Percentiles rank a stretch among this genome's conserved stretches.
These are phyloP conservation scores for Fistulifera solaris DNA, from an alignment of 108 stramenopile species.

Conservation along the genomic window DNA sequence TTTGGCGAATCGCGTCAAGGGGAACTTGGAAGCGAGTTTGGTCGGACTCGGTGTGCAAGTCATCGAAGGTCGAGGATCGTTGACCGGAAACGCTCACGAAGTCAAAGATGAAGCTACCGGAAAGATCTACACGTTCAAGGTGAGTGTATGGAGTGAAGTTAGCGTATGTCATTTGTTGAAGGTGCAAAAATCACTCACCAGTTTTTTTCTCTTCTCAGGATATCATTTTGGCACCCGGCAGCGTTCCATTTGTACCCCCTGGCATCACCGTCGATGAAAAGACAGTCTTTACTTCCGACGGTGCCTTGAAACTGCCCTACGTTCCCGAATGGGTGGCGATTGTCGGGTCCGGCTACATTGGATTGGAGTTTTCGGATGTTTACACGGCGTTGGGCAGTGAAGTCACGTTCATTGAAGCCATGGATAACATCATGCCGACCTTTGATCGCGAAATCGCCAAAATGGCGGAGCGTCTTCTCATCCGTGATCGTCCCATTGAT, in stretches of 20 bases:
- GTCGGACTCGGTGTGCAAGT: conserved; percentile 84
- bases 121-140: conserved; percentile 85
- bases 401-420: conserved; percentile 96
- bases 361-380: conserved; percentile 96
- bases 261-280: conserved; percentile 93
- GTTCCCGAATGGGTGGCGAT: conserved; percentile 98
- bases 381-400: conserved; percentile 96
- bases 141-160: conserved; percentile 4
- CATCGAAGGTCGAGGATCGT: conserved; percentile 69
- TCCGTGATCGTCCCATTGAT: conserved; percentile 89
- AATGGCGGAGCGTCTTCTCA: conserved; percentile 90
- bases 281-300: conserved; percentile 97
- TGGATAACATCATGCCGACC: conserved; percentile 92
- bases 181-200: no score
- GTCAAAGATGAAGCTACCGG: conserved; percentile 77
- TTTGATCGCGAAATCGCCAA: conserved; percentile 97
- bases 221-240: conserved; percentile 97
- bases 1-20: conserved; percentile 87
- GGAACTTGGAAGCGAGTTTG: conserved; percentile 84
- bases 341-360: conserved; percentile 98
- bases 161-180: conserved; percentile 7
- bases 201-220: conserved; percentile 36
- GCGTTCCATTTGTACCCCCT: conserved; percentile 94
- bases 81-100: conserved; percentile 81
- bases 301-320: conserved; percentile 80